Evolutionary conservation across 208 protist genomes (phyloP).

Genomic region (Angomonas desouzai): DNA sequence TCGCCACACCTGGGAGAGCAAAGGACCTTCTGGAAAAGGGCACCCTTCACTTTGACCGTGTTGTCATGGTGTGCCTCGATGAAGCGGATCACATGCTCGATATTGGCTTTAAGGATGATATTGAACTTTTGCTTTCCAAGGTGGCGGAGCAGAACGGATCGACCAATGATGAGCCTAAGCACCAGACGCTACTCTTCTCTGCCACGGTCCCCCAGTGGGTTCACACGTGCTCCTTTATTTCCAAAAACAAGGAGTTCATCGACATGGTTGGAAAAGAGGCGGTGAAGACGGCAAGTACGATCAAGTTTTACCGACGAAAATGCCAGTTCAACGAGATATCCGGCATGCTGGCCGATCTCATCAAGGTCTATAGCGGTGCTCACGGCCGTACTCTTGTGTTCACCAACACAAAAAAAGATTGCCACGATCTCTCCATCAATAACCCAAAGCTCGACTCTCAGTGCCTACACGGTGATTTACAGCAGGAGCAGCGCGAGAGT

Average conservation of each 20-base stretch:
- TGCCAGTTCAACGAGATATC: conserved; percentile 90
- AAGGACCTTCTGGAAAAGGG: conserved; percentile 98
- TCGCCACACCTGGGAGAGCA: conserved; percentile 98
- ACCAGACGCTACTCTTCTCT: conserved; percentile 93
- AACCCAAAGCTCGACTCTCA: conserved; percentile 90
- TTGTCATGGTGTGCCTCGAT: conserved; percentile 96
- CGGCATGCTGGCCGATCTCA: conserved; percentile 88
- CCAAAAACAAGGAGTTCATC: conserved; percentile 90
- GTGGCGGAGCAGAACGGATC: conserved; percentile 90
- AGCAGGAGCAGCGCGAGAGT: conserved; percentile 90
- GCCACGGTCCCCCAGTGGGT: conserved; percentile 93
- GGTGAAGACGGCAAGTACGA: conserved; percentile 91
- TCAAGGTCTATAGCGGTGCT: conserved; percentile 86
- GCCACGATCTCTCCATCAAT: conserved; percentile 88
- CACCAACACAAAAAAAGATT: conserved; percentile 91
- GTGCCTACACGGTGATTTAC: conserved; percentile 96
- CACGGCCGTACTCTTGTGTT: conserved; percentile 90
- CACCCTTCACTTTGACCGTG: conserved; percentile 83
- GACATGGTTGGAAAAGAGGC: conserved; percentile 93
- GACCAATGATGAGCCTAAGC: conserved; percentile 67
- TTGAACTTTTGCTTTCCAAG: conserved; percentile 94
- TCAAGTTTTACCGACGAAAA: conserved; percentile 84
- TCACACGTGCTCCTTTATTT: conserved; percentile 70
- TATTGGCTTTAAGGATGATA: conserved; percentile 96
- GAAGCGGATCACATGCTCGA: conserved; percentile 99